These are phyloP conservation scores for Hyparrhenia diplandra DNA, from an alignment of 176 grass and related monocot species.

Conservation along the genomic window DNA sequence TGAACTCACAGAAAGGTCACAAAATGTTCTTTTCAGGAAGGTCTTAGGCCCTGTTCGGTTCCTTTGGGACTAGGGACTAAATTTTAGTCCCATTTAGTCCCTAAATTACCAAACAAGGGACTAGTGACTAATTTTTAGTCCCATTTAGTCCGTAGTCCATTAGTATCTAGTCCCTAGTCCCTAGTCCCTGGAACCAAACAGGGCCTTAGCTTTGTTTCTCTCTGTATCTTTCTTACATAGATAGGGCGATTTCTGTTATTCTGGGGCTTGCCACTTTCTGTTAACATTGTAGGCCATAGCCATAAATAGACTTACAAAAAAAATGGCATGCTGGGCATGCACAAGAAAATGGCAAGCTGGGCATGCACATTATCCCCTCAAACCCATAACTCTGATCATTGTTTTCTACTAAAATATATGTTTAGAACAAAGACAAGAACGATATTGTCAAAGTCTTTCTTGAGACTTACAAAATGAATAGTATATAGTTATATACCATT, in stretches of 20 bases:
- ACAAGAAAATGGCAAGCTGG: not conserved
- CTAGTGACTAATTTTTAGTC: too few relatives aligned
- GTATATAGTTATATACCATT: not conserved
- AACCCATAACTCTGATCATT: not conserved
- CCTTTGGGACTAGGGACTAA: too few relatives aligned
- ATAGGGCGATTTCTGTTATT: not conserved
- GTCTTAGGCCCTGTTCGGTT: too few relatives aligned
- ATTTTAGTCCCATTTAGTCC: too few relatives aligned
- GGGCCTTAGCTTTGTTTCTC: not conserved
- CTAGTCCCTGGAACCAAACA: too few relatives aligned
- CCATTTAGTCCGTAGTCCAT: too few relatives aligned
- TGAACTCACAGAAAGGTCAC: constrained; percentile 10
- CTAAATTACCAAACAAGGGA: too few relatives aligned
- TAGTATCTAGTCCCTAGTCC: too few relatives aligned
- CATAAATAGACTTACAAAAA: not conserved
- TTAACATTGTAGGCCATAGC: not conserved
- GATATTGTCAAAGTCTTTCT: not conserved
- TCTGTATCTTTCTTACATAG: constrained; percentile 1
- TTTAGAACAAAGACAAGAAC: not conserved
- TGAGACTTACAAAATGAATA: not conserved
- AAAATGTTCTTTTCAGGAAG: not conserved
- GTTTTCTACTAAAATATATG: not conserved
- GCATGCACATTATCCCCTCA: not conserved
- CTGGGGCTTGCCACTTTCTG: not conserved
- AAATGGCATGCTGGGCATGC: too few relatives aligned